Percentiles rank a stretch among this genome's conserved stretches.
phyloP scores from a whole-genome alignment of 768 basidiomycete species.

The Rickenella mellea region DNA sequence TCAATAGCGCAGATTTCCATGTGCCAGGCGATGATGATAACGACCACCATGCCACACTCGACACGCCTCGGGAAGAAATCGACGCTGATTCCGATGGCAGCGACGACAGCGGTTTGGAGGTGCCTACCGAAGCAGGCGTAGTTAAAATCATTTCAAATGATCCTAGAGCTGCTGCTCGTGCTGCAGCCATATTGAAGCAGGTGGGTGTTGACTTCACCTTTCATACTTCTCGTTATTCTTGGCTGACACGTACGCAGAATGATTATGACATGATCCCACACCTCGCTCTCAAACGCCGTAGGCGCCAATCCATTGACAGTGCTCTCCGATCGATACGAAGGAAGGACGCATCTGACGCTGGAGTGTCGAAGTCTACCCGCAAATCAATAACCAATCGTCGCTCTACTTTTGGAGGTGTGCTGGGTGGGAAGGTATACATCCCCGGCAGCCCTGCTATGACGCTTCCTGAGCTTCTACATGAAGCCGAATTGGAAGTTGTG shows the following conservation, averaged over 20 bases:
- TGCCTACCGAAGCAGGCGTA: conserved; percentile 33
- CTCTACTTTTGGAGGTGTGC: conserved; percentile 29
- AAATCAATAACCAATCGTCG: conserved; percentile 6
- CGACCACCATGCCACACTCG: background rate
- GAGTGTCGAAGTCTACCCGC: conserved; percentile 6
- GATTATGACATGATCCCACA: conserved; percentile 6
- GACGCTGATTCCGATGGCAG: background rate
- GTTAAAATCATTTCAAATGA: conserved; percentile 82
- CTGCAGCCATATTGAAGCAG: conserved; percentile 88
- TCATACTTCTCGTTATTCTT: conserved; percentile 1
- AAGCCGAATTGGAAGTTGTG: conserved; percentile 46
- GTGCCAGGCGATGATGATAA: background rate
- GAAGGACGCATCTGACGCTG: background rate
- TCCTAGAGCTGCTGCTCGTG: conserved; percentile 79
- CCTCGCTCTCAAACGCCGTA: no score
- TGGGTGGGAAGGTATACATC: conserved; percentile 42
- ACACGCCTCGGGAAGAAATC: background rate
- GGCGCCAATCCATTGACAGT: background rate
- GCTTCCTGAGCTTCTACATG: conserved; percentile 43
- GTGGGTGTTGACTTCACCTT: conserved; percentile 30
- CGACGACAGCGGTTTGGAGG: conserved; percentile 8
- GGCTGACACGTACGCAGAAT: conserved; percentile 7
- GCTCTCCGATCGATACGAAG: background rate
- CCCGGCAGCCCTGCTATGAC: conserved; percentile 41
- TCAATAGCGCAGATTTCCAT: conserved; percentile 6